Evolutionary conservation across 306 rosid genomes (phyloP).

Genomic region (Ormosia semicastrata): DNA sequence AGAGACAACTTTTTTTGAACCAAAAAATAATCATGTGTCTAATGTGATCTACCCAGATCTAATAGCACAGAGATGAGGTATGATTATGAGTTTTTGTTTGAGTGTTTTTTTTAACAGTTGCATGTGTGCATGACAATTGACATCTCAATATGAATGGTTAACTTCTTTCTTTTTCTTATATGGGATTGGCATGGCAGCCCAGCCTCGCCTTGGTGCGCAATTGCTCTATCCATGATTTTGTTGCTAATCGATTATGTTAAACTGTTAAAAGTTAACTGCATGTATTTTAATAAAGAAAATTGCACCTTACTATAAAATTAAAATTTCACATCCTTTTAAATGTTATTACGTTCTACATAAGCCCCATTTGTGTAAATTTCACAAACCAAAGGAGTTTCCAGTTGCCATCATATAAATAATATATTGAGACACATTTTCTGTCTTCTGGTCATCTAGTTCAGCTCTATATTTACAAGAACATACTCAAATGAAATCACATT

Average conservation of each 20-base stretch:
- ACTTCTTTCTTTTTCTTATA: not conserved
- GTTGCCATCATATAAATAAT: not conserved
- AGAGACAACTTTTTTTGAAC: not conserved
- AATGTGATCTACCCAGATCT: not conserved
- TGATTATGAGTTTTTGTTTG: not conserved
- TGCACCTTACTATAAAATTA: not conserved
- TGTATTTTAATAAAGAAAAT: not conserved
- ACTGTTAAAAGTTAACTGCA: not conserved
- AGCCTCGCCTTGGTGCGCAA: not conserved
- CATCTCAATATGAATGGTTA: not conserved
- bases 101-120: not conserved
- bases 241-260: not conserved
- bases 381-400: not conserved
- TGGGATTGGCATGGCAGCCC: slow-evolving; percentile 23
- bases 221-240: not conserved
- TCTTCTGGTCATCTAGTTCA: not conserved
- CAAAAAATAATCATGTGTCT: not conserved
- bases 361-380: not conserved
- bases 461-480: not conserved
- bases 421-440: not conserved
- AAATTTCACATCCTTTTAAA: not conserved
- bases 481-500: not conserved
- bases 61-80: not conserved
- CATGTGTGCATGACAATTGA: not conserved
- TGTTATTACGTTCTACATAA: not conserved